Evolutionary conservation across 116 monocot genomes (phyloP).

Genomic region (Trichopus zeylanicus): DNA sequence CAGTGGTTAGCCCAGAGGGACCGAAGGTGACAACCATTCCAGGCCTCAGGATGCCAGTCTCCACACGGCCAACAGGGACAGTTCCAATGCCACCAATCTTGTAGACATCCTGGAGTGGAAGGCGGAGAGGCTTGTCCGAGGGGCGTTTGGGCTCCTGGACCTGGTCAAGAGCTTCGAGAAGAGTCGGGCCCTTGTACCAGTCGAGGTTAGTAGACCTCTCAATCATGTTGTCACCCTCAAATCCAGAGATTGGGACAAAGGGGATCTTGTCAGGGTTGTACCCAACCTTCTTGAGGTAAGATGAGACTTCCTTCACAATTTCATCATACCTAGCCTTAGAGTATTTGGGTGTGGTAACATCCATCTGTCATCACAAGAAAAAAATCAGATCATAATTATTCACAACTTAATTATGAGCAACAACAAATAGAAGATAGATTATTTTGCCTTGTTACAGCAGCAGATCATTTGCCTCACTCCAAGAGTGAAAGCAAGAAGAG

Average conservation of each 20-base stretch:
- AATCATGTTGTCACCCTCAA: no score
- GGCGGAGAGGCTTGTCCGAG: conserved; percentile 7
- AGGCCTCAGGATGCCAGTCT: conserved; percentile 7
- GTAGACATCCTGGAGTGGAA: conserved; percentile 9
- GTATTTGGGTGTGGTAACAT: conserved; percentile 10
- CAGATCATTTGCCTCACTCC: not conserved
- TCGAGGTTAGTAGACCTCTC: no score
- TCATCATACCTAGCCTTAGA: conserved; percentile 11
- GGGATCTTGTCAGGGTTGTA: conserved; percentile 13
- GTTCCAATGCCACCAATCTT: conserved; percentile 10
- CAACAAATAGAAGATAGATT: no score
- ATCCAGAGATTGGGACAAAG: no score
- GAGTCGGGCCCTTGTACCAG: conserved; percentile 1
- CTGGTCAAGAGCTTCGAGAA: not conserved
- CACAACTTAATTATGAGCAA: not conserved
- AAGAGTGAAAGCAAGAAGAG: not conserved
- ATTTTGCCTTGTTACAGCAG: no score
- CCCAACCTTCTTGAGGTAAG: conserved; percentile 11
- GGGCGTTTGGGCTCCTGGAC: not conserved
- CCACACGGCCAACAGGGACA: no score
- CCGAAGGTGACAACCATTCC: conserved; percentile 10
- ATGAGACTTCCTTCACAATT: conserved; percentile 8
- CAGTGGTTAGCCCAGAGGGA: conserved; percentile 9
- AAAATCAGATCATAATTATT: not conserved
- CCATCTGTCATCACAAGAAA: not conserved